These are phyloP conservation scores for Parafenestella ontariensis DNA, from an alignment of 2,329 filamentous ascomycete genomes.

Conservation along the genomic window DNA sequence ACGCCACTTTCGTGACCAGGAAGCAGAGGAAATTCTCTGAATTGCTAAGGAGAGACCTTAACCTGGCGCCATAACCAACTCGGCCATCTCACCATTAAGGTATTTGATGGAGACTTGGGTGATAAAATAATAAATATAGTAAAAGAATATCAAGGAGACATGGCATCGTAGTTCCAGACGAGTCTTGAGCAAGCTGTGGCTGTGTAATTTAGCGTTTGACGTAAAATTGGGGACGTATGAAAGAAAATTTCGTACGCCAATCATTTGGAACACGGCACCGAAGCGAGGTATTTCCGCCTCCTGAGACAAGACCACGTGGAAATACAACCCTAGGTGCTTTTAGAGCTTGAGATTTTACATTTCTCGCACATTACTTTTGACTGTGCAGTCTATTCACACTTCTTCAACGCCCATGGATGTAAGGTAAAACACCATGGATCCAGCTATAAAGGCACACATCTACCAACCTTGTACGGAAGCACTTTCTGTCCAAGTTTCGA, in stretches of 20 bases:
- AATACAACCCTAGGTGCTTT: neutral
- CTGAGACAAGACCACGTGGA: neutral
- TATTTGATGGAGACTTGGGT: conserved; percentile 12
- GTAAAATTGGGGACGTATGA: neutral
- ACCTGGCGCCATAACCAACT: conserved; percentile 49
- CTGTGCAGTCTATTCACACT: no score
- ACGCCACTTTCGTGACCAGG: conserved; percentile 50
- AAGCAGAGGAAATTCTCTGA: conserved; percentile 13
- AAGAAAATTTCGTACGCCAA: neutral
- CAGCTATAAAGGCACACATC: neutral
- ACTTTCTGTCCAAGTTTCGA: no score
- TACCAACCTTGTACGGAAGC: no score
- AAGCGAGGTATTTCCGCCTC: neutral
- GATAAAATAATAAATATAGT: neutral
- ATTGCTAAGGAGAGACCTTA: conserved; percentile 32
- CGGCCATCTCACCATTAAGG: conserved; percentile 40
- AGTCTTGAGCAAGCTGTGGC: neutral
- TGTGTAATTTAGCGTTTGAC: neutral
- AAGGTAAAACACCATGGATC: neutral
- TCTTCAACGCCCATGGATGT: no score
- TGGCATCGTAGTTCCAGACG: no score
- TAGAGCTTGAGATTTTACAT: neutral
- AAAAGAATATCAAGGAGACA: no score
- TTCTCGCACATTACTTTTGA: no score
- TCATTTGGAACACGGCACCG: neutral